Evolutionary conservation across 2,329 filamentous ascomycete species (phyloP), one percentile per base, ranked within the genome.

Genomic region (Ilyonectria sp.): DNA sequence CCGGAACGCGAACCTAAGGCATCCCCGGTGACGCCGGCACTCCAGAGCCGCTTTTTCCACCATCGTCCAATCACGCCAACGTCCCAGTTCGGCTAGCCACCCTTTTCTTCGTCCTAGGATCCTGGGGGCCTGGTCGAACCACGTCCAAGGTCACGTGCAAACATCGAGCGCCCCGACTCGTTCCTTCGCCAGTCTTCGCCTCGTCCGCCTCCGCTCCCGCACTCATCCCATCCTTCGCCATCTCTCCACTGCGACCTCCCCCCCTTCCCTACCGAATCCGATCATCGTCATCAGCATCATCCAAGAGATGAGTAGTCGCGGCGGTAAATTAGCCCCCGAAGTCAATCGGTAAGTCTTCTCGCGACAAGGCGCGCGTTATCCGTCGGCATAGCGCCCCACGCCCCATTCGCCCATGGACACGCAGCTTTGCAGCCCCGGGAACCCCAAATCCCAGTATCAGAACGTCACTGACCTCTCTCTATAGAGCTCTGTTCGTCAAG

Each of bases 401-500:
- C 40, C 43, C 55, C 59, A 57, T 63, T 61, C 57, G 58, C 57
- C 52, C 58, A 53, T 58, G 35, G 33, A 44, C 58, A 57, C 50
- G 33, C 47, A 61, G 65, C 68, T 54, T 54, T 65, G 55, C 26
- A 56, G 62, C 60, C 60, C 69, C 53, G 52, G 60, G 71, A 58
- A 58, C 63, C 52, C 49, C 54, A 62, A 43, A 49, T 65, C 60
- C 52, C 31, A 50, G 65, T 19, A 46, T 59, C 13, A 61, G 47
- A 52, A 57, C 61, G 40, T 70, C 68, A 70, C 82, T 84, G 74
- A 84, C 81, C 26, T 4, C 63, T 54, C 6, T 60, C 54, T 73
- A 71, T 76, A 97, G 95, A 92, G 95, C 96, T 92, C 93, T 99
- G 87, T 98, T 98, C 90, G 95, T 98, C 80, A 98, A 98, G 94